A percentile compares a stretch with the other conserved stretches of the same genome.
These are phyloP conservation scores for Mortierella sp. DNA, from an alignment of 371 early-diverging fungal genomes.

Conservation along the genomic window DNA sequence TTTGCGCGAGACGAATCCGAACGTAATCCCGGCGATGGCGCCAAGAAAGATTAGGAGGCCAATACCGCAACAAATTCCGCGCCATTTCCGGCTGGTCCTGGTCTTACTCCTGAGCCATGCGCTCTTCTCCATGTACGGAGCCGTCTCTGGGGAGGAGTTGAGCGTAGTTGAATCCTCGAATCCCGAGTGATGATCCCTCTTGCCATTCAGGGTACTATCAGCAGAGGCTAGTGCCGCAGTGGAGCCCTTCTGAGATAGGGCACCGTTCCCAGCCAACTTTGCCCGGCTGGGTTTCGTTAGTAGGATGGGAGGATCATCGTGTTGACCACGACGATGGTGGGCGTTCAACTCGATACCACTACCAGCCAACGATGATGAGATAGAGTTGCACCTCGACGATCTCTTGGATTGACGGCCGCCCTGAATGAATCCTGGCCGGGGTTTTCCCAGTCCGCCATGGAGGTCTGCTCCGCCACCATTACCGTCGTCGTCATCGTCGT, in stretches of 20 bases:
- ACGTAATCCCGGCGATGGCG: conserved; percentile 23
- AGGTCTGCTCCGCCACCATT: neutral
- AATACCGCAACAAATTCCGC: conserved; percentile 24
- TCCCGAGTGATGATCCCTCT: too few species aligned
- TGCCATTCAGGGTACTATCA: too few species aligned
- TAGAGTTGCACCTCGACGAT: conserved; percentile 29
- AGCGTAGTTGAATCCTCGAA: too few species aligned
- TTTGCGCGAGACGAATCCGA: conserved; percentile 28
- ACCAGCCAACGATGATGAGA: conserved; percentile 13
- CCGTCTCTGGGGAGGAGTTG: too few species aligned
- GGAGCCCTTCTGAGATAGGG: too few species aligned
- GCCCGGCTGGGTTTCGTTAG: too few species aligned
- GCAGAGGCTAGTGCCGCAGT: too few species aligned
- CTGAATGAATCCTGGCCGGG: conserved; percentile 19
- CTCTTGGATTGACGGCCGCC: conserved; percentile 10
- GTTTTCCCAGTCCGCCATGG: conserved; percentile 6
- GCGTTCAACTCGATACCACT: conserved; percentile 32
- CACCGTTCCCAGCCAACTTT: too few species aligned
- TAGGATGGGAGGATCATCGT: too few species aligned
- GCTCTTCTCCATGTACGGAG: conserved; percentile 12
- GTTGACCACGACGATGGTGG: too few species aligned
- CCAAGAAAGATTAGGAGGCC: conserved; percentile 26
- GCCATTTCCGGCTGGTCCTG: conserved; percentile 32
- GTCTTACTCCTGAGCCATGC: conserved; percentile 29
- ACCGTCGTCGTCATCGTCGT: conserved; percentile 16